Evolutionary conservation across 2,329 filamentous ascomycete species (phyloP).

Genomic region (Chalara sp.): DNA sequence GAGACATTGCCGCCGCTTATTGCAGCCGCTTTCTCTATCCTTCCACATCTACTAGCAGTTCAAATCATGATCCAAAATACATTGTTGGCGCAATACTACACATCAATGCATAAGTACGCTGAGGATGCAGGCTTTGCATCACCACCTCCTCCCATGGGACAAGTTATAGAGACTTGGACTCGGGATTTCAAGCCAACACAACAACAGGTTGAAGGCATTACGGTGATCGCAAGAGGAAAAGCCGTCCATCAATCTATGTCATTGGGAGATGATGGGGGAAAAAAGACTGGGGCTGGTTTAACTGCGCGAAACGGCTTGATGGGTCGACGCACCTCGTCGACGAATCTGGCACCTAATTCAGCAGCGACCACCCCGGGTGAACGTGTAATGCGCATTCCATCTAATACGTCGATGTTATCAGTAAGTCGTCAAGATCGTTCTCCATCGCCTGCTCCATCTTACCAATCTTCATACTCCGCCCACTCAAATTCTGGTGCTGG

Average conservation of each 20-base stretch:
- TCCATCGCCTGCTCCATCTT: slow-evolving; percentile 15
- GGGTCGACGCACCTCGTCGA: slow-evolving; percentile 38
- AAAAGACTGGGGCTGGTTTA: slow-evolving; percentile 20
- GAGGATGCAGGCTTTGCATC: slow-evolving; percentile 62
- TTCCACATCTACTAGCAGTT: slow-evolving; percentile 62
- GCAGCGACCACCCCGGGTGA: slow-evolving; percentile 16
- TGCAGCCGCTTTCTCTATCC: slow-evolving; percentile 62
- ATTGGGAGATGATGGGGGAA: slow-evolving; percentile 25
- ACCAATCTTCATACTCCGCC: slow-evolving; percentile 20
- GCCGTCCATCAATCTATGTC: slow-evolving; percentile 48
- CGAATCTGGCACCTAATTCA: slow-evolving; percentile 14
- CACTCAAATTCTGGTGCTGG: slow-evolving; percentile 22
- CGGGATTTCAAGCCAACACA: slow-evolving; percentile 55
- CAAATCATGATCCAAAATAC: slow-evolving; percentile 74
- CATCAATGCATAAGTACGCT: slow-evolving; percentile 67
- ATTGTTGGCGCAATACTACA: slow-evolving; percentile 73
- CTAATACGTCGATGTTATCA: slow-evolving; percentile 9
- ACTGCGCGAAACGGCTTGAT: slow-evolving; percentile 31
- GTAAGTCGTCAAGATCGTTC: slow-evolving; percentile 3
- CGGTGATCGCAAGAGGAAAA: slow-evolving; percentile 60
- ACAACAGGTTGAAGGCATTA: slow-evolving; percentile 59
- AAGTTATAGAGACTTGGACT: slow-evolving; percentile 63
- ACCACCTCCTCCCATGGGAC: slow-evolving; percentile 64
- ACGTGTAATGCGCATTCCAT: slow-evolving; percentile 20
- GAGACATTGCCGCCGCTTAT: slow-evolving; percentile 66